phyloP scores from a whole-genome alignment of 352 stramenopile species.

The Globisporangium abappressorium region DNA sequence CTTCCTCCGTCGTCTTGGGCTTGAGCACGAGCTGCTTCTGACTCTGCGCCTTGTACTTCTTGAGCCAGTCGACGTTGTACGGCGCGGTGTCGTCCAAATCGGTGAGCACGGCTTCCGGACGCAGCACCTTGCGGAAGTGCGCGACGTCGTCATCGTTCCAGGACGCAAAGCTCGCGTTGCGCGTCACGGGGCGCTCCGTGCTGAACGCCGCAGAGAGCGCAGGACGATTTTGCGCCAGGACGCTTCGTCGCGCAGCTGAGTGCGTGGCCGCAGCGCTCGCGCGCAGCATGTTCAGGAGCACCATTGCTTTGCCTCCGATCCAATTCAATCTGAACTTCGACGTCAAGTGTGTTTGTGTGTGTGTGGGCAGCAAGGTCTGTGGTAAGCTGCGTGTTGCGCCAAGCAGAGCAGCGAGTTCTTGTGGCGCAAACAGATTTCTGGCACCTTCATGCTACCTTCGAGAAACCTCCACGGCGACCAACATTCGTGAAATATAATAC shows the following conservation, averaged over 20 bases:
- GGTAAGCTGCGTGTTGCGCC: constrained; percentile 11
- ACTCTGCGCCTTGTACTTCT: constrained; percentile 75
- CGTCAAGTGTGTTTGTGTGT: not conserved
- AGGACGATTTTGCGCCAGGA: not conserved
- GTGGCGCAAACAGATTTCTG: constrained; percentile 17
- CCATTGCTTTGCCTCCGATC: constrained; percentile 4
- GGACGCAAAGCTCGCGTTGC: constrained; percentile 42
- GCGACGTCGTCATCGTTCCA: constrained; percentile 62
- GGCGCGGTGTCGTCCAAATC: constrained; percentile 60
- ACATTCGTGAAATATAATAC: not conserved
- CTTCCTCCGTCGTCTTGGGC: constrained; percentile 84
- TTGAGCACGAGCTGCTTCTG: constrained; percentile 79
- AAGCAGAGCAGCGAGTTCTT: constrained; percentile 6
- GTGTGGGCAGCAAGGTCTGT: constrained; percentile 1
- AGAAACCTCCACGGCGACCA: not conserved
- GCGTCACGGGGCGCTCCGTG: constrained; percentile 27
- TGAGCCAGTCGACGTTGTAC: constrained; percentile 83
- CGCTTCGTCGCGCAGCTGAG: constrained; percentile 13
- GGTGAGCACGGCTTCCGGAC: constrained; percentile 59
- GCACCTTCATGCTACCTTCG: constrained; percentile 20
- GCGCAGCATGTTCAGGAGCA: constrained; percentile 6
- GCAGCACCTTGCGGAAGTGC: constrained; percentile 65
- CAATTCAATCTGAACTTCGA: constrained; percentile 1
- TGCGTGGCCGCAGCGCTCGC: not conserved
- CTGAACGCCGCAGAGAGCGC: constrained; percentile 14